Evolutionary conservation across 2,329 filamentous ascomycete genomes (phyloP), one percentile per base, ranked within the genome.

Genomic region (Pseudonectria buxi): DNA sequence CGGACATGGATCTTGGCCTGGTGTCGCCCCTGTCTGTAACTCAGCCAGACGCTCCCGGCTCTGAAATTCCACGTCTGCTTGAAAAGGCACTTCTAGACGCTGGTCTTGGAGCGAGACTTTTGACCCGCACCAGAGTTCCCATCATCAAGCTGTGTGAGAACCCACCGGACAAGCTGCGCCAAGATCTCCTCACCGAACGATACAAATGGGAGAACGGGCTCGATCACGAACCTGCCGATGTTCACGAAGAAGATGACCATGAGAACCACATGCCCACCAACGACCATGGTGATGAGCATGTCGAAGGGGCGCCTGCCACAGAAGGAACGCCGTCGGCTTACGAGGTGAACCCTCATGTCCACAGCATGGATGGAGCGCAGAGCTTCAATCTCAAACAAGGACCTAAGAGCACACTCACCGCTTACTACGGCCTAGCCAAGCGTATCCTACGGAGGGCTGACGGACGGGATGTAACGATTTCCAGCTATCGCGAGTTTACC

Each of bases 1-100:
- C 88, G 2, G 88, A 95, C 52, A 87, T 95, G 82, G 89, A 95
- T 58, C 73, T 95, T 22, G 84, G 82, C 7, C 72, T 94, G 24
- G 66, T 92, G 5, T 82, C 84, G 2, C 76, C 75, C 4, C 61
- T 71, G 32, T 81, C 82, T 2, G 54, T 59, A 14, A 63, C 71
- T 29, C 65, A 72, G 33, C 68, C 72, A 3, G 71, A 77, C 41
- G 65, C 67, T 11, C 56, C 69, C 12, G 71, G 71, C 24, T 81
- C 77, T 5, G 67, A 72, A 1, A 79, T 92, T 36, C 86, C 86
- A 2, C 74, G 85, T 15, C 54, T 89, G 6, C 61, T 95, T 3
- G 86, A 94, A 54, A 84, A 81, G 55, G 76, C 75, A 3, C 72
- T 94, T 10, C 67, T 94, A 5, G 72, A 83, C 12, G 65, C 73